Base-by-base conservation (phyloP, 257 asterid species). In the Orobanche coerulescens region DNA sequence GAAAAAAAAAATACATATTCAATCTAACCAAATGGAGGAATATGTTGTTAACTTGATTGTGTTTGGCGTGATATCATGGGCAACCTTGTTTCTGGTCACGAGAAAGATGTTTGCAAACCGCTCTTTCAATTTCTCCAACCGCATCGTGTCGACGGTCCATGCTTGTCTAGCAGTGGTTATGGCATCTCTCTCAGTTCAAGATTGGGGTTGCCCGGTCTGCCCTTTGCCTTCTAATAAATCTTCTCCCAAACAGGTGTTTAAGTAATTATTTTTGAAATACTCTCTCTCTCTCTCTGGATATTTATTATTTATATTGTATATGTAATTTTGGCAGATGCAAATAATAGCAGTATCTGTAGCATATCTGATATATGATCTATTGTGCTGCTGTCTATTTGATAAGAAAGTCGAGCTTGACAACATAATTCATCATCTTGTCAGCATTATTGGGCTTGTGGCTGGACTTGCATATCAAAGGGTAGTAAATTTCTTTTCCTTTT, bases 111-210 rank as follows among this genome's bases (percentile, higher is more conserved):
- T 80, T 14, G 75, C 77, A 1, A 63, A 67, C 7, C 82, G 86
- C 30, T 84, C 97, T 0, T 89, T 86, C 61, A 89, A 89, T 70
- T 88, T 89, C 75, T 82, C 92, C 74, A 93, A 78, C 65, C 94
- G 98, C 22, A 43, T 83, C 10, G 92, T 89, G 9, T 86, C 98
- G 0, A 82, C 82, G 0, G 23, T 65, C 2, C 96, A 89, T 73
- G 98, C 95, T 28, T 60, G 58, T 36, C 46, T 71, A 4, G 95
- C 90, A 0, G 90, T 93, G 0, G 2, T n/a, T 5, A 61, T 92
- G 50, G 91, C 94, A 28, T 78, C 85, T 18, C 53, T 65, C 4
- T 78, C 95, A 0, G 89, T 92, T 18, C 84, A 78, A 58, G 79
- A 84, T 57, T 92, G 97, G 98, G 70, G 67, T 5, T 80, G 85